phyloP scores from a whole-genome alignment of 306 rosid species.

The Casuarina glauca region DNA sequence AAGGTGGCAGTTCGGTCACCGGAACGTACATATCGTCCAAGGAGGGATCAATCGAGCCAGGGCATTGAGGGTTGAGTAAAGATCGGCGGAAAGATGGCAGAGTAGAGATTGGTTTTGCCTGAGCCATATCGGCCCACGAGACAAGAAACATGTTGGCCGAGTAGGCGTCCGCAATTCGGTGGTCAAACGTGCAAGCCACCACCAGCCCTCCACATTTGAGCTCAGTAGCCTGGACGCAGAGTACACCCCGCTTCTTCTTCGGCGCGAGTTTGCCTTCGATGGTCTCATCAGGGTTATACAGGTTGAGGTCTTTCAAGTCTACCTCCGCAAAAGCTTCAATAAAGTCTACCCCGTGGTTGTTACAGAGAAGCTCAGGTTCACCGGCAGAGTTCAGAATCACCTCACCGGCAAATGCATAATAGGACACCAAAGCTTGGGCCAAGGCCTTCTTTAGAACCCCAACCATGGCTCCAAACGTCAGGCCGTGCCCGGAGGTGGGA shows the following conservation, averaged over 20 bases:
- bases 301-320: conserved; percentile 36
- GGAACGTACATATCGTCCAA: conserved; percentile 35
- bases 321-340: no score
- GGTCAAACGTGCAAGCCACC: no score
- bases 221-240: conserved; percentile 11
- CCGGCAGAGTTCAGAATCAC: no score
- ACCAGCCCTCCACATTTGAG: no score
- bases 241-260: conserved; percentile 57
- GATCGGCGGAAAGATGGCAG: conserved; percentile 43
- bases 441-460: no score
- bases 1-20: conserved; percentile 39
- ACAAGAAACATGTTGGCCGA: neutral
- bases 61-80: neutral
- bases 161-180: no score
- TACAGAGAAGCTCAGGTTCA: no score
- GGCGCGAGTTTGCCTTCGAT: conserved; percentile 67
- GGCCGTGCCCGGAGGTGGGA: neutral
- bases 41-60: no score
- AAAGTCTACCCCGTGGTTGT: no score
- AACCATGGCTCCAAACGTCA: conserved; percentile 34
- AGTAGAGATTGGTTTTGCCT: conserved; percentile 25
- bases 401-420: no score
- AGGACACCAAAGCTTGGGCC: no score
- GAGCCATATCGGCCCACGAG: conserved; percentile 67
- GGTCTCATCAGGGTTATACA: conserved; percentile 56